Conservation (phyloP, 1,284 basidiomycete genomes). For the Trametes versicolor region DNA sequence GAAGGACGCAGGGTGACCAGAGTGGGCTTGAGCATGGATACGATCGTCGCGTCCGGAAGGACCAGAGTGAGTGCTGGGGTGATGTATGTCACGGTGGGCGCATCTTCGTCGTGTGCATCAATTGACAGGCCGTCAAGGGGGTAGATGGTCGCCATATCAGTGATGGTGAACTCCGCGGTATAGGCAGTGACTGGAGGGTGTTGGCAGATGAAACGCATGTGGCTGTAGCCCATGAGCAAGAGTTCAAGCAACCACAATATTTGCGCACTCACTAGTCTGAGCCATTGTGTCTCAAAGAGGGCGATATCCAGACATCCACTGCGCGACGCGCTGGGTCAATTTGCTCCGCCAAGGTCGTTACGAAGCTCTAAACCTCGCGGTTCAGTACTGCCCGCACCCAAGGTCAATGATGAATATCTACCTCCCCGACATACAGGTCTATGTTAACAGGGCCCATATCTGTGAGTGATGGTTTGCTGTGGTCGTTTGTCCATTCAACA, state of each 20-base stretch:
- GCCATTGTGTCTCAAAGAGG: slow-evolving; percentile 40
- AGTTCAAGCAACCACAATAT: neutral
- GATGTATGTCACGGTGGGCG: slow-evolving; percentile 28
- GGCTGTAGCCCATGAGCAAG: slow-evolving; percentile 32
- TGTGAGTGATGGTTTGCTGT: slow-evolving; percentile 48
- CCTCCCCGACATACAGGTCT: slow-evolving; percentile 53
- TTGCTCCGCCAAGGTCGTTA: slow-evolving; percentile 46
- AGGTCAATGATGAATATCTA: slow-evolving; percentile 37
- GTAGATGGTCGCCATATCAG: slow-evolving; percentile 43
- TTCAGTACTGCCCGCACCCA: neutral
- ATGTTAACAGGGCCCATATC: slow-evolving; percentile 53
- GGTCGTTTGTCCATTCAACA: slow-evolving; percentile 60
- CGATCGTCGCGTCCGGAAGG: slow-evolving; percentile 38
- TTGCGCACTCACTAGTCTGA: slow-evolving; percentile 45
- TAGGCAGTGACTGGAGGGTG: slow-evolving; percentile 40
- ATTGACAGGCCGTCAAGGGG: slow-evolving; percentile 44
- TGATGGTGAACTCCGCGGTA: slow-evolving; percentile 53
- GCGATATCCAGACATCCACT: slow-evolving; percentile 42
- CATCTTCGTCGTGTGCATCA: slow-evolving; percentile 19
- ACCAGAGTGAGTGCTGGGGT: slow-evolving; percentile 38
- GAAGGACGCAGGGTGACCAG: slow-evolving; percentile 30
- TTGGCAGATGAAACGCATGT: slow-evolving; percentile 44
- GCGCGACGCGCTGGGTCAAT: slow-evolving; percentile 46
- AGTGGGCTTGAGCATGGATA: slow-evolving; percentile 32
- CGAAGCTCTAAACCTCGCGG: slow-evolving; percentile 40